phyloP scores from a whole-genome alignment of 2,329 filamentous ascomycete genomes.

The Cordyceps javanica region DNA sequence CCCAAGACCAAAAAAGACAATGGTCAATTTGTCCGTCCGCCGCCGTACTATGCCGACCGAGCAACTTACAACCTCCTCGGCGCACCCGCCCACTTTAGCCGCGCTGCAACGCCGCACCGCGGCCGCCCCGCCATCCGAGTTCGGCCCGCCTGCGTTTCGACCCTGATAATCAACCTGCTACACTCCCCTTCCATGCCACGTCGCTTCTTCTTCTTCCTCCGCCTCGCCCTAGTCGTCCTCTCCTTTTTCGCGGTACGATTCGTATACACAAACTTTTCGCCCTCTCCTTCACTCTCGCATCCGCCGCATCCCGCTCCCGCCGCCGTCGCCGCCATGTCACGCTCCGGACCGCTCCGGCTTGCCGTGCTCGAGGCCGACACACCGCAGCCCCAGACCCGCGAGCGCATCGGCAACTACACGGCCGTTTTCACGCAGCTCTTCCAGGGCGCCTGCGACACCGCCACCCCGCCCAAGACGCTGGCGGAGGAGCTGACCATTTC shows the following conservation, averaged over 20 bases:
- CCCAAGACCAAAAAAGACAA: neutral
- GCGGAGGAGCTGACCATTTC: conserved; percentile 28
- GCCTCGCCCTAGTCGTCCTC: neutral
- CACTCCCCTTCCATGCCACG: neutral
- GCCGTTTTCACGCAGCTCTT: conserved; percentile 62
- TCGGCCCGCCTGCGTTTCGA: conserved; percentile 1
- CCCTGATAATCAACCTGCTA: neutral
- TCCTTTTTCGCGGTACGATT: neutral
- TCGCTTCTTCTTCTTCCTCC: neutral
- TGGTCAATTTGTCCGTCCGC: too few relatives aligned
- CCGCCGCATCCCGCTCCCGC: conserved; percentile 16
- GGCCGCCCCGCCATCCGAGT: conserved; percentile 1
- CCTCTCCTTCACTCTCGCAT: conserved; percentile 19
- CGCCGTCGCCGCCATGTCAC: neutral
- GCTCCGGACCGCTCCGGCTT: conserved; percentile 55
- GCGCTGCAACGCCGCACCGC: neutral
- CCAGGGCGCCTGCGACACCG: conserved; percentile 41
- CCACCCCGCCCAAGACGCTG: conserved; percentile 29
- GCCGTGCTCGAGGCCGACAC: conserved; percentile 86
- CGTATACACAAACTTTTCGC: neutral
- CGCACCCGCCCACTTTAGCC: neutral
- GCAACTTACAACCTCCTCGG: neutral
- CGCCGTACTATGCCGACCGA: too few relatives aligned
- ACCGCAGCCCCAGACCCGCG: conserved; percentile 57
- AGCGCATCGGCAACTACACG: conserved; percentile 66